Percentiles rank a stretch among this genome's conserved stretches.
Conservation (phyloP, 192 early-diverging fungal species). For the Blastocladiella britannica region DNA sequence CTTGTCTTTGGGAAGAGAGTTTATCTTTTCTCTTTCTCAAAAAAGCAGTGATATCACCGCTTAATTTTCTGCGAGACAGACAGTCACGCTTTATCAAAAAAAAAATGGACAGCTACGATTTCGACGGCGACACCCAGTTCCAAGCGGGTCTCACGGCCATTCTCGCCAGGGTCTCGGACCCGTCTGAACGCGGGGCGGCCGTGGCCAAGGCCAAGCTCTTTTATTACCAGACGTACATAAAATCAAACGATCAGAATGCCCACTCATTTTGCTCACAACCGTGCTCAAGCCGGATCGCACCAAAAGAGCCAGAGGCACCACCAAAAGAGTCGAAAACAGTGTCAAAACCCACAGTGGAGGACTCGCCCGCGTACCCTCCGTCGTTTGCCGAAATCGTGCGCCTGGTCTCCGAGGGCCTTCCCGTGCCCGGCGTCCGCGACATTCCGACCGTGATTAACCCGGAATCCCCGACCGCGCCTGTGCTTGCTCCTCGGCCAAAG, state of each 20-base stretch:
- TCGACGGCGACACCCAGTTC: neutral
- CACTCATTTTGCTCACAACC: neutral
- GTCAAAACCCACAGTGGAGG: neutral
- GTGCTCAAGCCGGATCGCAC: neutral
- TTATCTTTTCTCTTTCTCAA: no score
- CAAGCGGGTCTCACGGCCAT: neutral
- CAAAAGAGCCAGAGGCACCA: neutral
- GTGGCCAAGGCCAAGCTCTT: neutral
- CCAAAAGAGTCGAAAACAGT: no score
- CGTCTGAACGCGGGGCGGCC: neutral
- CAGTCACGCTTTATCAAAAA: no score
- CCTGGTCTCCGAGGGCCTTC: neutral
- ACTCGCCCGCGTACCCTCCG: neutral
- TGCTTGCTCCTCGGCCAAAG: no score
- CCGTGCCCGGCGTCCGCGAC: neutral
- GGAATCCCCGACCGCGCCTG: no score
- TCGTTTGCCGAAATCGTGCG: neutral
- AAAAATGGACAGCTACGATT: neutral
- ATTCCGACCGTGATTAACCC: neutral
- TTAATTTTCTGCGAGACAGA: no score
- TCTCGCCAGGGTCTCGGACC: neutral
- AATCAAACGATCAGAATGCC: no score
- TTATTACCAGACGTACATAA: neutral
- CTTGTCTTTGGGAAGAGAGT: no score
- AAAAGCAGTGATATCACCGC: no score